Evolutionary conservation across 2,329 filamentous ascomycete genomes (phyloP).

Genomic region (Tolypocladium capitatum): DNA sequence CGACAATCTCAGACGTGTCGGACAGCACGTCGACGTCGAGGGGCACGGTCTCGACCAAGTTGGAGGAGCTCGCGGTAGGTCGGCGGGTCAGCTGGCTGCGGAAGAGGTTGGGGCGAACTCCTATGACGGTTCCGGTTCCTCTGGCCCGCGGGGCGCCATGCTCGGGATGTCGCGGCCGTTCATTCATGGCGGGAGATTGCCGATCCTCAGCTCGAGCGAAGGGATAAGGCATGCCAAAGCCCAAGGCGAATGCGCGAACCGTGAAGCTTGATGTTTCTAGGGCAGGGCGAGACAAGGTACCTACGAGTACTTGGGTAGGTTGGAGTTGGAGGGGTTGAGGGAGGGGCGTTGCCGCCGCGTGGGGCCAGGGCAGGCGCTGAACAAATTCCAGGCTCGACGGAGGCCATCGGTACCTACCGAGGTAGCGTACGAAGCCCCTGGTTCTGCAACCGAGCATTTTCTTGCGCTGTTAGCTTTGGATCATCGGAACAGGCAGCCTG

Average conservation of each 20-base stretch:
- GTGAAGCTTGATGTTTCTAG: background rate
- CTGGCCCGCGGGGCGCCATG: conserved; percentile 1
- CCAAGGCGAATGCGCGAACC: background rate
- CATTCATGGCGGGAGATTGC: background rate
- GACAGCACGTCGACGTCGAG: conserved; percentile 33
- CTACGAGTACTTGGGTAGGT: background rate
- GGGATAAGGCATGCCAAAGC: background rate
- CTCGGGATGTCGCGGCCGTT: conserved; percentile 1
- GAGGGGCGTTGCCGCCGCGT: background rate
- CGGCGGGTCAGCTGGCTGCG: conserved; percentile 45
- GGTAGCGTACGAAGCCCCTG: too few species aligned
- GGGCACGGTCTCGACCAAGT: conserved; percentile 32
- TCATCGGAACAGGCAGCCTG: background rate
- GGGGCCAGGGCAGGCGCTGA: background rate
- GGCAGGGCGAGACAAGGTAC: background rate
- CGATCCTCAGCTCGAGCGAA: background rate
- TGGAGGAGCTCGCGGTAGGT: conserved; percentile 30
- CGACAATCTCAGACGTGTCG: conserved; percentile 43
- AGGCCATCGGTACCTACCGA: too few species aligned
- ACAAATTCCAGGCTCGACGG: too few species aligned
- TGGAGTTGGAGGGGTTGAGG: background rate
- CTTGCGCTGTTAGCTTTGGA: too few species aligned
- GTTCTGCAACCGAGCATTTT: too few species aligned
- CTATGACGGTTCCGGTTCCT: conserved; percentile 1
- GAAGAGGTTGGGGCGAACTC: conserved; percentile 34